Evolutionary conservation across 2,329 filamentous ascomycete species (phyloP).

Genomic region (Sporothrix humicola): DNA sequence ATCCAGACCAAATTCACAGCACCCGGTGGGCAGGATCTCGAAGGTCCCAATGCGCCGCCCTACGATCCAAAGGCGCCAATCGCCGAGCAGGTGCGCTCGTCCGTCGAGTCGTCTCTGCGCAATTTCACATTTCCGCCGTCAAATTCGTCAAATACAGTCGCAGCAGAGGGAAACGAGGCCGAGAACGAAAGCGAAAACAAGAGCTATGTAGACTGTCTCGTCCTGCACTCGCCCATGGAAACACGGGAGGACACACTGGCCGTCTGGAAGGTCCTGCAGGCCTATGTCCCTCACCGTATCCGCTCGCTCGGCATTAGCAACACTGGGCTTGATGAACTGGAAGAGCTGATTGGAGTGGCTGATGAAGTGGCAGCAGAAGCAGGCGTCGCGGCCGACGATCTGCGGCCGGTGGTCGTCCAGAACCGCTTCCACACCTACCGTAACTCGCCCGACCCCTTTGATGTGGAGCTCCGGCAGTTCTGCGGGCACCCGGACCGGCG

Average conservation of each 20-base stretch:
- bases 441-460: conserved; percentile 57
- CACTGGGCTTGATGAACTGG: conserved; percentile 62
- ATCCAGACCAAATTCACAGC: conserved; percentile 86
- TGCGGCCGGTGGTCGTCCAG: conserved; percentile 67
- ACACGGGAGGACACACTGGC: conserved; percentile 57
- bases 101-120: conserved; percentile 68
- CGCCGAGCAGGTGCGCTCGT: conserved; percentile 68
- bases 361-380: conserved; percentile 13
- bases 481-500: conserved; percentile 45
- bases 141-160: conserved; percentile 1
- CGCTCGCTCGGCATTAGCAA: conserved; percentile 78
- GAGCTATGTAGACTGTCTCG: conserved; percentile 70
- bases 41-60: conserved; percentile 57
- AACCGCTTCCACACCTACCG: conserved; percentile 69
- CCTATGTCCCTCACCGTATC: conserved; percentile 68
- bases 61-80: conserved; percentile 66
- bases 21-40: conserved; percentile 63
- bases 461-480: conserved; percentile 62
- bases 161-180: conserved; percentile 21
- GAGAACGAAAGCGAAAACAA: conserved; percentile 30
- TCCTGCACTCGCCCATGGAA: conserved; percentile 69
- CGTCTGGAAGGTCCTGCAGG: conserved; percentile 70
- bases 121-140: conserved; percentile 58
- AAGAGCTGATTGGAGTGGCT: conserved; percentile 52
- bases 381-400: not conserved